These are phyloP conservation scores for Beta corolliflora DNA, from an alignment of 179 eudicot genomes.

Conservation along the genomic window DNA sequence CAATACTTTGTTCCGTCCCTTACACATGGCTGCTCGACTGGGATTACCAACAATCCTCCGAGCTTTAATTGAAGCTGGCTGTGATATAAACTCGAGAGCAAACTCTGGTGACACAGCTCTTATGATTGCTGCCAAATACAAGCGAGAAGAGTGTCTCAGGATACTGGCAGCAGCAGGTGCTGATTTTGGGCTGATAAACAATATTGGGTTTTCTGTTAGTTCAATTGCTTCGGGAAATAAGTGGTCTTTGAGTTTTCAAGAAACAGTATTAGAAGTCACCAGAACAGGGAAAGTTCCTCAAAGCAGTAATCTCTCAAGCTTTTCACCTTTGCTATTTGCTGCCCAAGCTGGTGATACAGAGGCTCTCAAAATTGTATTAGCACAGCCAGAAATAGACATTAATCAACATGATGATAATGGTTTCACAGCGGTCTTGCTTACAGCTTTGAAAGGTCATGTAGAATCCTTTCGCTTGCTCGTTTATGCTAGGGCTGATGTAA, in stretches of 20 bases:
- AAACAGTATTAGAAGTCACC: constrained; percentile 43
- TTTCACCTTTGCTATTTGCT: constrained; percentile 63
- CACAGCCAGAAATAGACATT: constrained; percentile 44
- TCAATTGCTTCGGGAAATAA: constrained; percentile 46
- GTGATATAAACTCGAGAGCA: constrained; percentile 65
- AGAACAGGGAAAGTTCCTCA: constrained; percentile 55
- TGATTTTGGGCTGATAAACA: constrained; percentile 70
- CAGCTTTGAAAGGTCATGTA: constrained; percentile 67
- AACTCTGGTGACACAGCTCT: constrained; percentile 71
- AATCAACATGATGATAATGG: constrained; percentile 69
- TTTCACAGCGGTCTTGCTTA: constrained; percentile 59
- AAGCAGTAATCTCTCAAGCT: constrained; percentile 47
- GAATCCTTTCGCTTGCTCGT: constrained; percentile 75
- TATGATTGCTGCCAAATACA: constrained; percentile 60
- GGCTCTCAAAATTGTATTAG: constrained; percentile 59
- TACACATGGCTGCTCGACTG: constrained; percentile 84
- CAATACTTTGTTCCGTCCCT: constrained; percentile 46
- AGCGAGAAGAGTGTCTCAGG: constrained; percentile 59
- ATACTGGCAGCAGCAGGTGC: constrained; percentile 68
- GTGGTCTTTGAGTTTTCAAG: constrained; percentile 61
- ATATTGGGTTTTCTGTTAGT: constrained; percentile 46
- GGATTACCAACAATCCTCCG: constrained; percentile 49
- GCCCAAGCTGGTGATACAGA: constrained; percentile 64
- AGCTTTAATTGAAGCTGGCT: constrained; percentile 56
- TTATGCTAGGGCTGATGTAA: constrained; percentile 84